Evolutionary conservation across 352 stramenopile species (phyloP).

Genomic region (Pseudoperonospora humuli): DNA sequence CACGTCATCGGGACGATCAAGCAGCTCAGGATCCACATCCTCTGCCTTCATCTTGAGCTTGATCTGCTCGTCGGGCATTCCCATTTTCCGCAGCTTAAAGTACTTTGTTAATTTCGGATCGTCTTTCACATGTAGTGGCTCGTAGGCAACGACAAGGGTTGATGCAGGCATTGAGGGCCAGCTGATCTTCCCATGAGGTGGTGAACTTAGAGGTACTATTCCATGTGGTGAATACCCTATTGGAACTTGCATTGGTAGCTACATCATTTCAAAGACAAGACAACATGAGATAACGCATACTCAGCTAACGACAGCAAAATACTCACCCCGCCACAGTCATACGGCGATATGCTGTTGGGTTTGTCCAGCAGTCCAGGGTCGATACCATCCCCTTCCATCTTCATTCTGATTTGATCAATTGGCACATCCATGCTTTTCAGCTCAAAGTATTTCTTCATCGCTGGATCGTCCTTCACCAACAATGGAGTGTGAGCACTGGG

Average conservation of each 20-base stretch:
- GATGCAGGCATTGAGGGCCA: constrained; percentile 22
- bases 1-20: constrained; percentile 65
- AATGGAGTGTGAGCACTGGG: constrained; percentile 52
- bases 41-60: constrained; percentile 80
- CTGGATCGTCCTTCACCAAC: constrained; percentile 68
- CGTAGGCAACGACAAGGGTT: constrained; percentile 38
- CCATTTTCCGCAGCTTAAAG: constrained; percentile 78
- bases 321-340: constrained; percentile 71
- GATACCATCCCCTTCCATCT: constrained; percentile 78
- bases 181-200: constrained; percentile 11
- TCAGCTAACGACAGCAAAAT: neutral
- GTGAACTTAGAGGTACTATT: constrained; percentile 12
- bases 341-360: constrained; percentile 56
- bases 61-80: constrained; percentile 75
- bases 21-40: constrained; percentile 43
- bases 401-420: constrained; percentile 75
- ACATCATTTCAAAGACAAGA: neutral
- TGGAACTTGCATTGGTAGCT: constrained; percentile 26
- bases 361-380: constrained; percentile 60
- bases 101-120: constrained; percentile 71
- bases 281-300: constrained; percentile 2
- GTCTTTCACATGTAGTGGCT: constrained; percentile 66
- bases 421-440: constrained; percentile 80
- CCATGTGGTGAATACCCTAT: constrained; percentile 11
- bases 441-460: constrained; percentile 84